These are phyloP conservation scores for Starmerella gropengiesseri DNA, from an alignment of 805 yeast species.

Conservation along the genomic window DNA sequence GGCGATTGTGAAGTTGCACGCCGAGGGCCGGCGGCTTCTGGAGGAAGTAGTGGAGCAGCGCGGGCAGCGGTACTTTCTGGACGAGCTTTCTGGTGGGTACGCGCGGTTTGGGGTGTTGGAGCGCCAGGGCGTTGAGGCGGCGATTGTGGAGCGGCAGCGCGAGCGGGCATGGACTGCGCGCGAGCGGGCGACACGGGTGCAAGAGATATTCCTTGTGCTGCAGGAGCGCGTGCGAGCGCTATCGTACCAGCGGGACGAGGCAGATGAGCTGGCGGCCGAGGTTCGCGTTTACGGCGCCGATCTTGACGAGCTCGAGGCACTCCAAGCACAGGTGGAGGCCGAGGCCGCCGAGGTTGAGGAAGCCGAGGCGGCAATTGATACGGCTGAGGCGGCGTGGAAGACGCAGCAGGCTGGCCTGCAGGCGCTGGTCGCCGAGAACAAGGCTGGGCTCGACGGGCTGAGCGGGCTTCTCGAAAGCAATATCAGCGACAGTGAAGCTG, in stretches of 20 bases:
- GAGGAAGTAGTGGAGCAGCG: neutral
- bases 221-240: neutral
- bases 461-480: conserved; percentile 5
- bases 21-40: conserved; percentile 1
- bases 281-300: neutral
- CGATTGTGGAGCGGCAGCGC: conserved; percentile 3
- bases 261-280: neutral
- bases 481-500: too few species aligned
- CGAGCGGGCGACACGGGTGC: neutral
- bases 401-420: neutral
- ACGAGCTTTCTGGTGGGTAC: neutral
- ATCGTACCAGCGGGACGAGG: conserved; percentile 1
- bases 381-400: neutral
- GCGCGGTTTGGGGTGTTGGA: conserved; percentile 2
- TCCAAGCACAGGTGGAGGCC: neutral
- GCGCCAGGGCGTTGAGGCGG: conserved; percentile 1
- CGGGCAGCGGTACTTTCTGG: neutral
- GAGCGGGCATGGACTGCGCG: conserved; percentile 1
- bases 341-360: neutral
- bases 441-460: conserved; percentile 1
- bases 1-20: neutral
- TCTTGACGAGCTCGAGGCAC: neutral
- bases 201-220: neutral
- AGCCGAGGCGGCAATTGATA: neutral
- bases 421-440: conserved; percentile 1